A percentile compares a stretch with the other conserved stretches of the same genome.
Conservation (phyloP, 2,329 filamentous ascomycete species). For the Colletotrichum acutatum region DNA sequence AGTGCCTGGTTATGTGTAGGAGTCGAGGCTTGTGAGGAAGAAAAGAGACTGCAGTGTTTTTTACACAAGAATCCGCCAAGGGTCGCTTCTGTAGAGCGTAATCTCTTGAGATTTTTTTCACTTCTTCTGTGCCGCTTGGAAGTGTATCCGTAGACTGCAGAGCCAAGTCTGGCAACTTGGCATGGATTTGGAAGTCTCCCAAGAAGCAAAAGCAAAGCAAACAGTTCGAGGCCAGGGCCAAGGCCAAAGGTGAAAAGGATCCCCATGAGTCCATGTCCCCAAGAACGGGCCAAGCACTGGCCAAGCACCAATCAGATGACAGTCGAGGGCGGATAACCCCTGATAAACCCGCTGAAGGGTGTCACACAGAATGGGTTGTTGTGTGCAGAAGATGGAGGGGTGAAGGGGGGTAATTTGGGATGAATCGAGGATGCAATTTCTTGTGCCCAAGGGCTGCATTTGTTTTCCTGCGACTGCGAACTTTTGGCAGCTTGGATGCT, state of each 20-base stretch:
- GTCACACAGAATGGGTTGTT: constrained; percentile 1
- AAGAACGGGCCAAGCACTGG: constrained; percentile 21
- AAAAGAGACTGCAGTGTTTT: not conserved
- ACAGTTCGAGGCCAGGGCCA: not conserved
- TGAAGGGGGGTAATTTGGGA: constrained; percentile 17
- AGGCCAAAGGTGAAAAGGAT: not conserved
- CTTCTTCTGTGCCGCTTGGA: not conserved
- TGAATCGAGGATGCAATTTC: constrained; percentile 27
- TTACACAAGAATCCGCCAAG: not conserved
- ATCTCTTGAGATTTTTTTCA: not conserved
- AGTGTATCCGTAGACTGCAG: not conserved
- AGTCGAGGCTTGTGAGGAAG: not conserved
- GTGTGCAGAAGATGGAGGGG: not conserved
- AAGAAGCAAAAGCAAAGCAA: not conserved
- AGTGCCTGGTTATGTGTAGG: no score
- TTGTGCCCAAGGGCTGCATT: constrained; percentile 12
- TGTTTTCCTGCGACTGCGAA: not conserved
- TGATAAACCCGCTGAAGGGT: constrained; percentile 12
- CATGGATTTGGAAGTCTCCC: not conserved
- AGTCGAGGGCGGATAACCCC: constrained; percentile 15
- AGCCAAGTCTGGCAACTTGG: not conserved
- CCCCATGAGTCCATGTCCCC: not conserved
- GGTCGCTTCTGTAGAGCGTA: not conserved
- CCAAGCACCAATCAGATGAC: constrained; percentile 33
- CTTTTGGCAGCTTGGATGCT: not conserved